Base-by-base conservation (phyloP, 176 grass and related monocot species). In the Puccinellia tenuiflora region DNA sequence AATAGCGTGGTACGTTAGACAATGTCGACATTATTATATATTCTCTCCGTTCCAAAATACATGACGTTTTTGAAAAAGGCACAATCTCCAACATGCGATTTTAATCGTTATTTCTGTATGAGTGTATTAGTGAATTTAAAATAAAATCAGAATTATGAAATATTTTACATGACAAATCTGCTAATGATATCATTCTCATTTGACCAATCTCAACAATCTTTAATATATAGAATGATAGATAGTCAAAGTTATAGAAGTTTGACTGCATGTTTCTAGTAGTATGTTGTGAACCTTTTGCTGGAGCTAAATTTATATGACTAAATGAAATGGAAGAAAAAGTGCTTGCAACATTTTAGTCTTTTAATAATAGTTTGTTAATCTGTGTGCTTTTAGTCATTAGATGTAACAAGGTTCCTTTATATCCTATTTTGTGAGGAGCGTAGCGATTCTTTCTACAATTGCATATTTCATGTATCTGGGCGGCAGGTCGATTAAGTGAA, bases 1-100 rank as follows among this genome's bases (percentile, higher is more conserved):
- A 99, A 92, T 81, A 96, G 97, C 79, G 97, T 99, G 91, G 97
- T 99, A 91, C 69, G 86, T 76, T n/a, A 70, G 69, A 71, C 45
- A 33, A 79, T 73, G 7, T 81, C 1, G 24, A 35, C 53, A 35
- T 15, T 26, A 60, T 56, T 75, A 67, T 74, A 21, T 52, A 52
- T 17, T 51, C 16, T 31, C 17, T 33, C 45, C 4, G 9, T 33
- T 50, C 28, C 17, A 51, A 50, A 33, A 74, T 74, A 50, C 45
- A 74, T 21, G 46, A 11, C 8, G 3, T 30, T 30, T 30, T 50
- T 20, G 9, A 28, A 9, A 73, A 31, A 17, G 31, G 8, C 31
- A 66, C 63, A 66, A 35, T 21, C 16, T 66, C 63, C 31, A 66
- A 47, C 7, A 50, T 73, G 70, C 42, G 18, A 50, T 17, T 31